Evolutionary conservation across 805 yeast species (phyloP).

Genomic region (Zygosaccharomyces siamensis): DNA sequence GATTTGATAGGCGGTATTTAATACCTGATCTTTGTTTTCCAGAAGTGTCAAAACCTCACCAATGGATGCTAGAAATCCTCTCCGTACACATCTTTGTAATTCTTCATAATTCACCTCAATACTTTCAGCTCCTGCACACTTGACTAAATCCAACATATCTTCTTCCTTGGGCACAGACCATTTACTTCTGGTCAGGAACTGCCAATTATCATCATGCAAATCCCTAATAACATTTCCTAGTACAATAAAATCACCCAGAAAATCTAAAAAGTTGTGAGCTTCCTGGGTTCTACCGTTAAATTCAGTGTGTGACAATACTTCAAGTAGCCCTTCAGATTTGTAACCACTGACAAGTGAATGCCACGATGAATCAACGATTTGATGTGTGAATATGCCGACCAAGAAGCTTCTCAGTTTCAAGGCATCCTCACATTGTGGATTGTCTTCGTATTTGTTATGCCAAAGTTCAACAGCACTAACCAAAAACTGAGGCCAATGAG

Average conservation of each 20-base stretch:
- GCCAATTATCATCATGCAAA: conserved; percentile 10
- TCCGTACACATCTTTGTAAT: conserved; percentile 45
- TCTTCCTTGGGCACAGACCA: conserved; percentile 42
- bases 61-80: conserved; percentile 49
- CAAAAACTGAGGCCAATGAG: conserved; percentile 70
- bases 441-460: conserved; percentile 29
- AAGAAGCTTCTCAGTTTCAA: conserved; percentile 48
- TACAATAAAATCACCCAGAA: conserved; percentile 59
- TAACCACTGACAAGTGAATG: conserved; percentile 48
- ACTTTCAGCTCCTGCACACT: conserved; percentile 34
- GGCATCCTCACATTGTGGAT: conserved; percentile 19
- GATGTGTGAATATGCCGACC: conserved; percentile 57
- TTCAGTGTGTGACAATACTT: conserved; percentile 47
- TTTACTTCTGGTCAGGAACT: conserved; percentile 25
- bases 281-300: conserved; percentile 45
- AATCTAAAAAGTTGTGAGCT: conserved; percentile 55
- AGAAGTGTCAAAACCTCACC: conserved; percentile 39
- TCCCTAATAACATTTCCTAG: conserved; percentile 36
- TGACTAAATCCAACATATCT: conserved; percentile 42
- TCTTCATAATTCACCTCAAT: conserved; percentile 33
- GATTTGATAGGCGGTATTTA: conserved; percentile 15
- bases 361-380: conserved; percentile 63
- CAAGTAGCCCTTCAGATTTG: conserved; percentile 43
- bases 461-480: conserved; percentile 43
- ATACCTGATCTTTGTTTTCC: conserved; percentile 11